phyloP scores from a whole-genome alignment of 306 rosid species.

The Medicago truncatula region MtrunA17r5.0-ANR NC_053044.1:47223001-47223500 shows the following conservation, averaged over 20 bases:
- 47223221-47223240: conserved; percentile 60
- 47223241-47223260: conserved; percentile 37
- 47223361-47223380: conserved; percentile 23
- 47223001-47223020: conserved; percentile 65
- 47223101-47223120: conserved; percentile 59
- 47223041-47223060: conserved; percentile 72
- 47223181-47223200: conserved; percentile 76
- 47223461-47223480: conserved; percentile 49
- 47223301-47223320: conserved; percentile 36
- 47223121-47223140: conserved; percentile 53
- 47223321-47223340: conserved; percentile 6
- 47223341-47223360: conserved; percentile 30
- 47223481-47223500: conserved; percentile 67
- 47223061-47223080: conserved; percentile 58
- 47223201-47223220: conserved; percentile 57
- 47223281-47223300: conserved; percentile 52
- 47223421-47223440: conserved; percentile 48
- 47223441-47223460: conserved; percentile 24
- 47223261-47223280: conserved; percentile 53
- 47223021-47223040: conserved; percentile 41
- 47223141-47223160: conserved; percentile 48
- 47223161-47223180: conserved; percentile 81
- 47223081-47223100: conserved; percentile 81
- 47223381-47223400: conserved; percentile 31
- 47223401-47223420: conserved; percentile 33